Evolutionary conservation across 805 yeast species (phyloP).

Genomic region (Kuraishia molischiana): DNA sequence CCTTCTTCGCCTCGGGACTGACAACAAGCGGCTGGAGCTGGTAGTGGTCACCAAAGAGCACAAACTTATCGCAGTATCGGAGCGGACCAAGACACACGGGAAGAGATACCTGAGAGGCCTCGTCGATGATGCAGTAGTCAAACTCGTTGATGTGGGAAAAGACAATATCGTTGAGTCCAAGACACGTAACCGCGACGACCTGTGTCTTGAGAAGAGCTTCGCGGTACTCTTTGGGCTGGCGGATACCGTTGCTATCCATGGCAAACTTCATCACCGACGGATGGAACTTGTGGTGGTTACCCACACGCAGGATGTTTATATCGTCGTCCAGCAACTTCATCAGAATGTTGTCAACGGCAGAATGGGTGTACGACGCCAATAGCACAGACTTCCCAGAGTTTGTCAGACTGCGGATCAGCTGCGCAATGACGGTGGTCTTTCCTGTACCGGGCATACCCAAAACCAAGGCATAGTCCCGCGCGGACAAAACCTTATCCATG

Average conservation of each 20-base stretch:
- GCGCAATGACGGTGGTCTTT: constrained; percentile 82
- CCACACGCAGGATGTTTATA: constrained; percentile 56
- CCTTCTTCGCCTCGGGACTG: constrained; percentile 50
- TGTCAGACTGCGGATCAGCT: constrained; percentile 54
- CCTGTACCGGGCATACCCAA: constrained; percentile 99
- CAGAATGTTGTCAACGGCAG: constrained; percentile 91
- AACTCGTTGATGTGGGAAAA: constrained; percentile 47
- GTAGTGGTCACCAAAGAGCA: constrained; percentile 93
- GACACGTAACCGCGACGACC: constrained; percentile 84
- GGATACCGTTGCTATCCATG: constrained; percentile 28
- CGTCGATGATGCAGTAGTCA: constrained; percentile 93
- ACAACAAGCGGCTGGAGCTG: constrained; percentile 87
- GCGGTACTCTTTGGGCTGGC: constrained; percentile 34
- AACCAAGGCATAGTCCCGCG: constrained; percentile 70
- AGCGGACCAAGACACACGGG: constrained; percentile 90
- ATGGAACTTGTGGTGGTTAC: constrained; percentile 50
- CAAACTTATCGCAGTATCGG: constrained; percentile 63
- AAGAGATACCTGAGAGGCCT: constrained; percentile 91
- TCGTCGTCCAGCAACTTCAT: constrained; percentile 49
- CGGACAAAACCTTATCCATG: constrained; percentile 47
- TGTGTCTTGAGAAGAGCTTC: constrained; percentile 42
- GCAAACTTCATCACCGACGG: constrained; percentile 45
- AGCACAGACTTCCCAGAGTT: constrained; percentile 56
- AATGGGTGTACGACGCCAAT: constrained; percentile 82
- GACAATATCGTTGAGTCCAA: constrained; percentile 59